Evolutionary conservation across 768 basidiomycete genomes (phyloP).

Genomic region (Termitomyces sp.): DNA sequence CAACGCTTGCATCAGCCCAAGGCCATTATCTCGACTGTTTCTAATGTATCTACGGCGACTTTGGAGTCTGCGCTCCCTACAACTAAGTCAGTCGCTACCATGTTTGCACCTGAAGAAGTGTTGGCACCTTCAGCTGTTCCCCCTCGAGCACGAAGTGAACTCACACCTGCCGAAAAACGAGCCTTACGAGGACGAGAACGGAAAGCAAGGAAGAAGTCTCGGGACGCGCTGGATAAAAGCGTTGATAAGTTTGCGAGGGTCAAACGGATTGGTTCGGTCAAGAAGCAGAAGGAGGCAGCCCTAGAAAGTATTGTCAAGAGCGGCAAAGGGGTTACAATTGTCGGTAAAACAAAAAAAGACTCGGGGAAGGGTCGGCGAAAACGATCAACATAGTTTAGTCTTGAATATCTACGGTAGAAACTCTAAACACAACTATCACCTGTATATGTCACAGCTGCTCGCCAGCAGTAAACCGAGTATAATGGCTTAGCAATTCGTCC

Average conservation of each 20-base stretch:
- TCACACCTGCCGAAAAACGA: slow-evolving; percentile 83
- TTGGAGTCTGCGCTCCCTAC: slow-evolving; percentile 92
- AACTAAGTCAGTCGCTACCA: slow-evolving; percentile 62
- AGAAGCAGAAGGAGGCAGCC: slow-evolving; percentile 82
- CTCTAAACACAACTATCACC: neutral
- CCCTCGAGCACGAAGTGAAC: slow-evolving; percentile 66
- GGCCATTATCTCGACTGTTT: slow-evolving; percentile 76
- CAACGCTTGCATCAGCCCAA: slow-evolving; percentile 59
- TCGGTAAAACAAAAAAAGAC: slow-evolving; percentile 61
- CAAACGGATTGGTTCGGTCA: slow-evolving; percentile 49
- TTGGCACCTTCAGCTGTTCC: slow-evolving; percentile 55
- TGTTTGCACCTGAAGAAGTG: slow-evolving; percentile 93
- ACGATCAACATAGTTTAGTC: neutral
- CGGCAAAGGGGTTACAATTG: slow-evolving; percentile 82
- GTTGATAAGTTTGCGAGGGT: slow-evolving; percentile 59
- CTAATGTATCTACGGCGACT: slow-evolving; percentile 75
- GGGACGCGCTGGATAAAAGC: slow-evolving; percentile 57
- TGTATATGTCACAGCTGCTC: neutral
- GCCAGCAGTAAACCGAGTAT: neutral
- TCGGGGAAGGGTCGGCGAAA: slow-evolving; percentile 23
- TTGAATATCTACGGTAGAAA: neutral
- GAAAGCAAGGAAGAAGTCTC: slow-evolving; percentile 66
- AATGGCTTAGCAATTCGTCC: too few species aligned
- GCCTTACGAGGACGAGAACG: slow-evolving; percentile 61
- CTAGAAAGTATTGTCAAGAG: slow-evolving; percentile 78